Evolutionary conservation across 2,329 filamentous ascomycete species (phyloP).

Genomic region (Penicillium sp.): DNA sequence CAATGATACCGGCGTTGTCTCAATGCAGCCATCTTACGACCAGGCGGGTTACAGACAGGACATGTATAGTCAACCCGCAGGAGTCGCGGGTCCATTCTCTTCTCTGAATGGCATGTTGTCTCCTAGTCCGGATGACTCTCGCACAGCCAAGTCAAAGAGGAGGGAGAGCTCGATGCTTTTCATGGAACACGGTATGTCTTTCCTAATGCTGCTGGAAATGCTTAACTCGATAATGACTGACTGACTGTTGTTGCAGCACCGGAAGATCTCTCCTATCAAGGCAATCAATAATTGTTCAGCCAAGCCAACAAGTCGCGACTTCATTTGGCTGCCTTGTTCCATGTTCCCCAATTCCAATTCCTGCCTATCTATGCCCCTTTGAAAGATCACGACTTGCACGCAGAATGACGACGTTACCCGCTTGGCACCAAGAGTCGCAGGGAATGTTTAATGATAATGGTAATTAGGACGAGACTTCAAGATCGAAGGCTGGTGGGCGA

Average conservation of each 20-base stretch:
- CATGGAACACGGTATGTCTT: conserved; percentile 32
- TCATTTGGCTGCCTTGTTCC: neutral
- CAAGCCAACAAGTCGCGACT: neutral
- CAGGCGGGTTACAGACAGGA: conserved; percentile 28
- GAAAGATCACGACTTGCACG: conserved; percentile 29
- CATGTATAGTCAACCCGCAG: conserved; percentile 24
- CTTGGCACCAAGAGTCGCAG: conserved; percentile 19
- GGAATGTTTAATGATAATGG: conserved; percentile 35
- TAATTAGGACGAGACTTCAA: conserved; percentile 26
- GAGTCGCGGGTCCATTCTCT: conserved; percentile 16
- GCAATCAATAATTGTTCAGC: conserved; percentile 7
- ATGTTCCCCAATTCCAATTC: neutral
- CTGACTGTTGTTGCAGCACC: neutral
- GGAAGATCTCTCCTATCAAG: conserved; percentile 10
- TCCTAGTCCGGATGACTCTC: conserved; percentile 33
- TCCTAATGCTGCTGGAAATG: neutral
- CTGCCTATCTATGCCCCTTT: conserved; percentile 14
- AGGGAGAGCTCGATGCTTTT: conserved; percentile 48
- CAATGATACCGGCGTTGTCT: conserved; percentile 51
- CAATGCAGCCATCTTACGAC: conserved; percentile 50
- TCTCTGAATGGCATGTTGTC: conserved; percentile 42
- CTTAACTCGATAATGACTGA: neutral
- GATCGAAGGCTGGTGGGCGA: conserved; percentile 5
- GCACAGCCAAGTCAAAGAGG: conserved; percentile 43
- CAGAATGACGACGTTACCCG: conserved; percentile 28